Evolutionary conservation across 805 yeast species (phyloP).

Genomic region (Hanseniaspora thailandica): DNA sequence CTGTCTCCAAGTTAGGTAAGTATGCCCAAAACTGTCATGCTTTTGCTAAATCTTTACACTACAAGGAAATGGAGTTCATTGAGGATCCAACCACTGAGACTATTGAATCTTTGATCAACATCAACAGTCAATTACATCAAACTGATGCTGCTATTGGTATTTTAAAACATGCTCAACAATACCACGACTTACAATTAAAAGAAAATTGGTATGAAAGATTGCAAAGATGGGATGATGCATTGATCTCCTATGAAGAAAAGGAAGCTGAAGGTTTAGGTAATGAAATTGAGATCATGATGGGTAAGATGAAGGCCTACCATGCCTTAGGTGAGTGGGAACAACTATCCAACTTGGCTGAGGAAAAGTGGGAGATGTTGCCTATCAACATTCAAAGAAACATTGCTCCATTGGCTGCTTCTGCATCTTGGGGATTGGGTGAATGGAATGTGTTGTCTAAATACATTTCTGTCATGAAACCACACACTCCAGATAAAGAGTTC

Average conservation of each 20-base stretch:
- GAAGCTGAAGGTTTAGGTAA: constrained; percentile 39
- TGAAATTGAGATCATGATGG: constrained; percentile 82
- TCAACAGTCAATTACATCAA: constrained; percentile 89
- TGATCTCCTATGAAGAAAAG: constrained; percentile 75
- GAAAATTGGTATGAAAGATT: constrained; percentile 97
- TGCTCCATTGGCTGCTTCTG: constrained; percentile 97
- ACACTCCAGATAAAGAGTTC: constrained; percentile 89
- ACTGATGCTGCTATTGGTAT: constrained; percentile 97
- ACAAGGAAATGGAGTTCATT: constrained; percentile 87
- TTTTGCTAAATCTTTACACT: constrained; percentile 92
- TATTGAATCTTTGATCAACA: constrained; percentile 80
- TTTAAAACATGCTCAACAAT: constrained; percentile 82
- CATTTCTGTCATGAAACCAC: constrained; percentile 77
- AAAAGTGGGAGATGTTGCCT: constrained; percentile 68
- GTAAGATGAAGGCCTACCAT: constrained; percentile 94
- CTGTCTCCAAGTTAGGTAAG: constrained; percentile 78
- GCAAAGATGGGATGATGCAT: constrained; percentile 97
- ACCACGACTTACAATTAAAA: constrained; percentile 78
- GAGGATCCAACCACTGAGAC: constrained; percentile 87
- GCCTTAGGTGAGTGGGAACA: constrained; percentile 99
- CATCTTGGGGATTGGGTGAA: constrained; percentile 94
- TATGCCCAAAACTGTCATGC: constrained; percentile 95
- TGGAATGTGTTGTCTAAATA: constrained; percentile 95
- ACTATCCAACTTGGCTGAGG: constrained; percentile 69
- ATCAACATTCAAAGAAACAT: constrained; percentile 67